Base-by-base conservation (phyloP, 2,329 filamentous ascomycete genomes). In the Sclerotinia sclerotiorum region DNA sequence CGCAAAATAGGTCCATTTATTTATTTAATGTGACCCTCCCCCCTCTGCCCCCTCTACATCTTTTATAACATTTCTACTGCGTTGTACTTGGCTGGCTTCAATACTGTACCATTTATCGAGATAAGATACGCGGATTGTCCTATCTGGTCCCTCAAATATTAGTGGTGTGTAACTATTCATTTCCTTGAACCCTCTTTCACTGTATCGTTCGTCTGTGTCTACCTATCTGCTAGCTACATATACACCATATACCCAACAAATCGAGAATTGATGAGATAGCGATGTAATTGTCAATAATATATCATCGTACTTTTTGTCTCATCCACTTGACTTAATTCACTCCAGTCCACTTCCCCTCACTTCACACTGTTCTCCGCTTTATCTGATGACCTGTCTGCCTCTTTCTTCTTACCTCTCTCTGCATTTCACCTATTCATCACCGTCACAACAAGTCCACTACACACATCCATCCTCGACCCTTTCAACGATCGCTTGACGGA, bases 111-210 rank as follows among this genome's bases (percentile, higher is more conserved):
- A 17, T 24, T n/a, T 2, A 5, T 42, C 0, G 17, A 61, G 42
- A 61, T 61, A 32, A 61, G 57, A 61, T 61, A 61, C 57, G 57
- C 24, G n/a, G 39, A 8, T n/a, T 8, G 21, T 24, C 54, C 11
- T 57, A 8, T 57, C 54, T 39, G 21, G n/a, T 39, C 11, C 29
- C 21, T 42, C 39, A 5, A 17, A 11, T 24, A n/a, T n/a, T 35
- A 11, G 57, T 48, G 44, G 44, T 61, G 44, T 61, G 58, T 61
- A 49, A 61, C 58, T 7, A 32, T 48, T 49, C 58, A 51, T 39
- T 62, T 58, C 55, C 35, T 44, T 1, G 19, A 44, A 27, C n/a
- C 55, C 55, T 58, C 42, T 27, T 58, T 13, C 46, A 21, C 21
- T n/a, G 13, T 48, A 48, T n/a, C 46, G 6, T n/a, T 5, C 44